These are phyloP conservation scores for Pyrus betulifolia DNA, from an alignment of 306 rosid species.

Conservation along the genomic window DNA sequence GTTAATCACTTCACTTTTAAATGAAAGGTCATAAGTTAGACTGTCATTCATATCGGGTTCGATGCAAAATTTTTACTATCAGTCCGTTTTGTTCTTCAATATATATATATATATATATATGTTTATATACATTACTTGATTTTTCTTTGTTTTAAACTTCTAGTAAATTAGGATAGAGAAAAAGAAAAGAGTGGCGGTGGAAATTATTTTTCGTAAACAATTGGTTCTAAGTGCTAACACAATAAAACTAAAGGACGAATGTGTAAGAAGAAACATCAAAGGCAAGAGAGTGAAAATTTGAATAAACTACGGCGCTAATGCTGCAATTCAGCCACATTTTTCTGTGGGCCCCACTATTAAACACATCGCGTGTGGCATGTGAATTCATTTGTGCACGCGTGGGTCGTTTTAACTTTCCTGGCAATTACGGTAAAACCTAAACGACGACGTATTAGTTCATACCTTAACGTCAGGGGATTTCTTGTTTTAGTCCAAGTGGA, in stretches of 20 bases:
- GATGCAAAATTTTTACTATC: too few relatives aligned
- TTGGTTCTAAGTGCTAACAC: neutral
- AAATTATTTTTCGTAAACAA: too few relatives aligned
- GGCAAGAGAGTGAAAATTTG: neutral
- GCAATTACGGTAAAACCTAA: neutral
- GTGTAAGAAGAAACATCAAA: too few relatives aligned
- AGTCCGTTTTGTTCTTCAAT: accelerated
- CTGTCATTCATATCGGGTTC: too few relatives aligned
- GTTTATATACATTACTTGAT: too few relatives aligned
- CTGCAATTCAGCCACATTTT: neutral
- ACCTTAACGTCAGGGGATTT: neutral
- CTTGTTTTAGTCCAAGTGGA: neutral
- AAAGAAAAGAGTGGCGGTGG: neutral
- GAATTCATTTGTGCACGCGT: neutral
- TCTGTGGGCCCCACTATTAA: neutral
- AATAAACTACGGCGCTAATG: neutral
- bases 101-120: too few relatives aligned
- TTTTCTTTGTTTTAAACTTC: too few relatives aligned
- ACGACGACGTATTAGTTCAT: conserved; percentile 3
- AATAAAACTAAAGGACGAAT: too few relatives aligned
- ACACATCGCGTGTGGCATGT: neutral
- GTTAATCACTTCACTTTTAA: too few relatives aligned
- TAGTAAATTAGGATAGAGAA: neutral
- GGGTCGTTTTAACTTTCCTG: neutral
- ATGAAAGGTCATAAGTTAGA: too few relatives aligned